Evolutionary conservation across 2,329 filamentous ascomycete genomes (phyloP), one percentile per base, ranked within the genome.

Genomic region (Trichocomaceae sp.): DNA sequence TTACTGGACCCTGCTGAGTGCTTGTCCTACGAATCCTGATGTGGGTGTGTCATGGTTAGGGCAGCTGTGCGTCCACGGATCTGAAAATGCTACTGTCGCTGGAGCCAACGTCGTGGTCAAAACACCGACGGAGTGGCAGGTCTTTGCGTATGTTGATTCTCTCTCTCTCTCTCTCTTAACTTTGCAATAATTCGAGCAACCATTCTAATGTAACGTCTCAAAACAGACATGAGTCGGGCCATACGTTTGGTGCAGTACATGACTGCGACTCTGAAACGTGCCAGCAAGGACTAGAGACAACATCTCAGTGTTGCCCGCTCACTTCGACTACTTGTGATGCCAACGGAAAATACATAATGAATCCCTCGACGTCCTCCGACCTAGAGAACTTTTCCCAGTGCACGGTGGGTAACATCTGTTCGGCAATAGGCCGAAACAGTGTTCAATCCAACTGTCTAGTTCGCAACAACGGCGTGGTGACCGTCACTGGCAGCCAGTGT

Each of bases 221-320:
- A n/a, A 26, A 42, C 10, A 58, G 56, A 29, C 92, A 97, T 68
- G 92, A 97, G 72, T 85, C 86, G 2, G 92, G 91, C 1, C 92
- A 97, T 70, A 97, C 90, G 0, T 97, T 96, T 69, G 92, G 92
- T 46, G 93, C 92, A 5, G 90, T 96, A 9, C 93, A 99, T 71
- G 93, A 99, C 72, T 99, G 93, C 71, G 87, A 83, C 2, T 67
- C 76, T 0, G 59, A 71, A n/a, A 80, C 86, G 2, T 97, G 92
- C 67, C 63, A 66, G 6, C 79, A 88, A 57, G 78, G 81, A 19
- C 81, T 82, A 1, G 79, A 84, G 60, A 77, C 72, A 53, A 75
- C 82, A 1, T 83, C 84, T 42, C 80, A 84, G 66, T 99, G 93
- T 71, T 99, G 93, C 63, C 93, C 91, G 0, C 76, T 96, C 7